Conservation (phyloP, 1,284 basidiomycete genomes). For the Phylloporus sp. region DNA sequence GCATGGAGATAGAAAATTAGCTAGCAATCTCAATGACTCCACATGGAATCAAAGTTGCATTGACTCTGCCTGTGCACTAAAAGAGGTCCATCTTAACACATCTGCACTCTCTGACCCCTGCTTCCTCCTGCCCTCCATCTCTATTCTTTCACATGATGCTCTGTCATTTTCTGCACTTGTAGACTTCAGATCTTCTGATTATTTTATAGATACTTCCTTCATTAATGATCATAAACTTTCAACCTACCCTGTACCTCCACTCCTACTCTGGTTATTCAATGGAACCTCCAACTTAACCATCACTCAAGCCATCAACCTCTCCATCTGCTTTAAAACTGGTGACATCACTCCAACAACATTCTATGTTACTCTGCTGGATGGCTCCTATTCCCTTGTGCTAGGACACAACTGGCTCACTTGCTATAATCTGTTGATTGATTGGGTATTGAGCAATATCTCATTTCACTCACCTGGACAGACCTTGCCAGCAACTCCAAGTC, state of each 20-base stretch:
- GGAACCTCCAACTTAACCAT: neutral
- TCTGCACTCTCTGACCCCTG: too few relatives aligned
- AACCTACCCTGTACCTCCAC: neutral
- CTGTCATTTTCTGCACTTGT: too few relatives aligned
- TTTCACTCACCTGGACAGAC: neutral
- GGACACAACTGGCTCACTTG: too few relatives aligned
- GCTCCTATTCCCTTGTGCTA: too few relatives aligned
- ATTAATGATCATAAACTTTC: too few relatives aligned
- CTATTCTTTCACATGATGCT: too few relatives aligned
- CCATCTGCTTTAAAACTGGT: neutral
- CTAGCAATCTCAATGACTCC: neutral
- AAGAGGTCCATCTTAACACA: neutral
- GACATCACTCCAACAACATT: neutral
- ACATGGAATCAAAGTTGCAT: neutral
- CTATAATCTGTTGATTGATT: neutral
- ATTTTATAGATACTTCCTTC: too few relatives aligned
- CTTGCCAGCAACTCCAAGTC: too few relatives aligned
- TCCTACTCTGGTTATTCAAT: neutral
- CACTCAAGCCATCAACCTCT: neutral
- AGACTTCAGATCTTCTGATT: too few relatives aligned
- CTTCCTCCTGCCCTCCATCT: too few relatives aligned
- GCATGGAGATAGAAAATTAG: neutral
- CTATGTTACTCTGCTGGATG: too few relatives aligned
- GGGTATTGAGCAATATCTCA: neutral
- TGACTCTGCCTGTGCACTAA: neutral